Evolutionary conservation across 371 early-diverging fungal genomes (phyloP).

Genomic region (Nosema muscidifuracis): DNA sequence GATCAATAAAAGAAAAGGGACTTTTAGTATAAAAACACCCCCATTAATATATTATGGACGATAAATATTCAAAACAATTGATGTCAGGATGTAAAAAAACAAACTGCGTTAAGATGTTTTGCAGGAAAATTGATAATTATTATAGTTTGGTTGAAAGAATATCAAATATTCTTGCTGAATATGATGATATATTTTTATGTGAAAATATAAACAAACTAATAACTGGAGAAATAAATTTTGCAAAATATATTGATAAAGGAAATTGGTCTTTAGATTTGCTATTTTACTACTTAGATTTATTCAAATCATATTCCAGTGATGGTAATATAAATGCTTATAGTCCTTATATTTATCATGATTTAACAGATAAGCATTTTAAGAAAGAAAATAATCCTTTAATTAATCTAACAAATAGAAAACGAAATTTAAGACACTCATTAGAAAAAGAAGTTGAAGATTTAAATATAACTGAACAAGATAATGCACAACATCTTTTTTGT

Average conservation of each 20-base stretch:
- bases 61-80: not conserved
- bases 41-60: not conserved
- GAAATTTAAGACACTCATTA: too few relatives aligned
- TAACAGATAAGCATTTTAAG: not conserved
- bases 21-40: not conserved
- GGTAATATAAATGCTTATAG: not conserved
- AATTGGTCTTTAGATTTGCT: conserved; percentile 25
- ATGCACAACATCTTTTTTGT: conserved; percentile 17
- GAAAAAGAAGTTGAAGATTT: not conserved
- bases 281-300: conserved; percentile 9
- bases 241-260: not conserved
- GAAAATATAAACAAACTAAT: conserved; percentile 19
- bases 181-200: conserved; percentile 38
- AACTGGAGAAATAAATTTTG: not conserved
- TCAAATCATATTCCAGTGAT: not conserved
- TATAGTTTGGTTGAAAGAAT: not conserved
- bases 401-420: not conserved
- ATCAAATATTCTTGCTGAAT: conserved; percentile 9
- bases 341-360: not conserved
- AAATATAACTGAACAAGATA: not conserved
- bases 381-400: not conserved
- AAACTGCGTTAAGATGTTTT: conserved; percentile 34
- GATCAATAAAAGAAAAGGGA: not conserved
- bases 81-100: not conserved
- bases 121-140: not conserved